These are phyloP conservation scores for Xerocomellus intermedius DNA, from an alignment of 768 basidiomycete genomes.

Conservation along the genomic window DNA sequence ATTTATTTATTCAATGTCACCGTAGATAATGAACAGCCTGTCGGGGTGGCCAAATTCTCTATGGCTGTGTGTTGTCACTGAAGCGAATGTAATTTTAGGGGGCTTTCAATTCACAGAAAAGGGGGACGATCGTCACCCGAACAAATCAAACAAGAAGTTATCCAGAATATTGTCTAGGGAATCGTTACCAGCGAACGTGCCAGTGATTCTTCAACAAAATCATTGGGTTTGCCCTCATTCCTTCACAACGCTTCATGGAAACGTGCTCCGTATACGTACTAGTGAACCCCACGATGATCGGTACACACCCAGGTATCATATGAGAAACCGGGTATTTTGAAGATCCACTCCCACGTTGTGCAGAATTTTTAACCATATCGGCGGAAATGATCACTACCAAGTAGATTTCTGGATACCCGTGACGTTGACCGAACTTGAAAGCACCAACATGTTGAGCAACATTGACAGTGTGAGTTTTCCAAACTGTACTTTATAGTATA, in stretches of 20 bases:
- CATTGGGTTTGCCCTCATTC: neutral
- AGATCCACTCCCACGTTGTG: neutral
- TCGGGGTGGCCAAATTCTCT: neutral
- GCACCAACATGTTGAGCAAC: too few species aligned
- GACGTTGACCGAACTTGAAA: neutral
- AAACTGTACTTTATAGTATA: neutral
- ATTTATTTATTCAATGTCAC: neutral
- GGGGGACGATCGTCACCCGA: neutral
- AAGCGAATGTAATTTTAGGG: neutral
- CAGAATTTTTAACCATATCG: neutral
- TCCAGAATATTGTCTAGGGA: neutral
- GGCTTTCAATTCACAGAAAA: neutral
- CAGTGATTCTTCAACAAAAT: neutral
- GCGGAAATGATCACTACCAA: neutral
- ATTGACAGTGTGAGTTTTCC: neutral
- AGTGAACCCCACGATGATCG: neutral
- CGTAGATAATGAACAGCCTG: neutral
- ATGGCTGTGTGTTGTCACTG: neutral
- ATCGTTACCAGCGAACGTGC: neutral
- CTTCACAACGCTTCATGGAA: neutral
- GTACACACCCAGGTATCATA: neutral
- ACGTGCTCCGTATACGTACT: neutral
- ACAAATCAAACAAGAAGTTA: neutral
- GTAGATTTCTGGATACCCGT: neutral
- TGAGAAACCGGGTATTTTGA: neutral